A percentile compares a stretch with the other conserved stretches of the same genome.
Conservation (phyloP, 306 rosid genomes). For the Malus sylvestris region DNA sequence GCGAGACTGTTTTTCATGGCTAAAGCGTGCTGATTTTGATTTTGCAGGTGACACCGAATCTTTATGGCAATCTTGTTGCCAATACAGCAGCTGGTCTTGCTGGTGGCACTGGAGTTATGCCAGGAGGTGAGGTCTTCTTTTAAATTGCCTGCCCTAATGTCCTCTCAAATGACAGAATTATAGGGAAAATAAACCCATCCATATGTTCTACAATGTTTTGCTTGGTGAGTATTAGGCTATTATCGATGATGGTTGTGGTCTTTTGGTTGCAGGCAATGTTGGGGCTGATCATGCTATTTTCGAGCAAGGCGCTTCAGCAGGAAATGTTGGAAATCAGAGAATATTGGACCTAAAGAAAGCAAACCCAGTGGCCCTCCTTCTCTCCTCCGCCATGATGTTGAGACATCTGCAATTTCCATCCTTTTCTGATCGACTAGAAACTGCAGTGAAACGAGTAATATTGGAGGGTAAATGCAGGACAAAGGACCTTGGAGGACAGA, state of each 20-base stretch:
- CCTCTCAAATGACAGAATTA: background rate
- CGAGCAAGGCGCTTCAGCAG: conserved; percentile 94
- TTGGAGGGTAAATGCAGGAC: conserved; percentile 50
- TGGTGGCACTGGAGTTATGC: conserved; percentile 92
- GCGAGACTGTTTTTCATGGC: background rate
- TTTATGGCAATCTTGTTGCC: conserved; percentile 82
- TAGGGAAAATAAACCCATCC: background rate
- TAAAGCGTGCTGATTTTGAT: conserved; percentile 7
- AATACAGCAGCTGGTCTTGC: conserved; percentile 90
- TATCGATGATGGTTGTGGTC: background rate
- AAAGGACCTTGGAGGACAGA: conserved; percentile 71
- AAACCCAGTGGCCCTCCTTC: conserved; percentile 78
- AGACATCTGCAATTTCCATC: conserved; percentile 84
- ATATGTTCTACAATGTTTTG: background rate
- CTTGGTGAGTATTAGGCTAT: background rate
- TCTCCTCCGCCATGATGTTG: conserved; percentile 86
- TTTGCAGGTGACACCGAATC: conserved; percentile 82
- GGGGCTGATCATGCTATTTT: conserved; percentile 74
- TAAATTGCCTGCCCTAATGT: background rate
- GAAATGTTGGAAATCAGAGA: conserved; percentile 61
- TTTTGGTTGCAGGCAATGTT: conserved; percentile 58
- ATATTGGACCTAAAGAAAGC: conserved; percentile 52
- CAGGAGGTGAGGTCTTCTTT: conserved; percentile 49
- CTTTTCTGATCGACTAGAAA: conserved; percentile 69
- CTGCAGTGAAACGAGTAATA: conserved; percentile 56